A percentile compares a stretch with the other conserved stretches of the same genome.
phyloP scores from a whole-genome alignment of 1,139 yeast species.

The Yamadazyma pseudoaaseri region DNA sequence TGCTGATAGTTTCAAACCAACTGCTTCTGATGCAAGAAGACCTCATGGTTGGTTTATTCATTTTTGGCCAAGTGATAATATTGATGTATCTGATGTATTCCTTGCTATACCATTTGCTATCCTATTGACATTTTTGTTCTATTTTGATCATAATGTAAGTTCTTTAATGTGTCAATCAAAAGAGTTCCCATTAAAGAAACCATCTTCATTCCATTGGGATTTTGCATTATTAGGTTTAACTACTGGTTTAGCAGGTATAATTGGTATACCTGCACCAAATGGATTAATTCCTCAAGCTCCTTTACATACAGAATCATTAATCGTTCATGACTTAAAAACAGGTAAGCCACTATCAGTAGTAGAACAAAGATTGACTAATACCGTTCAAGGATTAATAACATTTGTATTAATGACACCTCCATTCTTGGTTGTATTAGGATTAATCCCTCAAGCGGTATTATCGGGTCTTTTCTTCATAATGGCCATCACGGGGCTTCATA shows the following conservation, averaged over 20 bases:
- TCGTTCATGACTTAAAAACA: constrained; percentile 50
- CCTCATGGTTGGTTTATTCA: constrained; percentile 73
- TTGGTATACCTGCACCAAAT: constrained; percentile 95
- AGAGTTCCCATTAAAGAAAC: constrained; percentile 78
- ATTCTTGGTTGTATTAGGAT: constrained; percentile 70
- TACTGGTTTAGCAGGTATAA: constrained; percentile 80
- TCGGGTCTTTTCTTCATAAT: constrained; percentile 91
- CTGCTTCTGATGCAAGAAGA: constrained; percentile 38
- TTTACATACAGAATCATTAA: constrained; percentile 76
- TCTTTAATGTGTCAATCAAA: constrained; percentile 87
- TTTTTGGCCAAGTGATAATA: constrained; percentile 63
- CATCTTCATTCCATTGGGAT: constrained; percentile 93
- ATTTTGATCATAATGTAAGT: constrained; percentile 94
- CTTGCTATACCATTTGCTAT: constrained; percentile 92
- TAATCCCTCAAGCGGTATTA: constrained; percentile 91
- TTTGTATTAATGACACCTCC: constrained; percentile 91
- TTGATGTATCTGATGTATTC: constrained; percentile 73
- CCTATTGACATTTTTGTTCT: constrained; percentile 76
- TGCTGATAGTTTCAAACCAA: constrained; percentile 75
- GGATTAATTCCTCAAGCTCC: constrained; percentile 98
- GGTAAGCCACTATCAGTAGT: constrained; percentile 61
- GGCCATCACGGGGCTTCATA: constrained; percentile 80
- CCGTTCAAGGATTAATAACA: constrained; percentile 78
- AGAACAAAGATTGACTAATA: constrained; percentile 85
- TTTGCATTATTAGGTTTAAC: constrained; percentile 79